Conservation (phyloP, 805 yeast species). For the Candida anglica region DNA sequence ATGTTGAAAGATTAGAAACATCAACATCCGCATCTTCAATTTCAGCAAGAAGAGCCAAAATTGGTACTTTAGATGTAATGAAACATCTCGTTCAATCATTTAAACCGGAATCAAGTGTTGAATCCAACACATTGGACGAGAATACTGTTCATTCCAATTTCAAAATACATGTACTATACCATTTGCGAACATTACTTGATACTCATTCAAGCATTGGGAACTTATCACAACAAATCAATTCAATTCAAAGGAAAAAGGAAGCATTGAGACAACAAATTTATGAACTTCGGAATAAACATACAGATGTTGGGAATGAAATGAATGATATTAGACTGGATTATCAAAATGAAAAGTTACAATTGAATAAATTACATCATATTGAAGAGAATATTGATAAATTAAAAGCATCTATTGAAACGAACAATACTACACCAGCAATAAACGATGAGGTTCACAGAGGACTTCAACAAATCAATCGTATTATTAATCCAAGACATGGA, state of each 20-base stretch:
- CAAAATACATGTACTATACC: conserved; percentile 22
- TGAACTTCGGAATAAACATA: conserved; percentile 26
- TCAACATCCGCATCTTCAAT: neutral
- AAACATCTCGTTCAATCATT: conserved; percentile 26
- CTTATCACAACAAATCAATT: conserved; percentile 21
- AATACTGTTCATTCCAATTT: conserved; percentile 25
- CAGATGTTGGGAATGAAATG: conserved; percentile 27
- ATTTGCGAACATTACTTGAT: conserved; percentile 28
- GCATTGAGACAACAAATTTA: conserved; percentile 24
- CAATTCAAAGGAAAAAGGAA: conserved; percentile 29
- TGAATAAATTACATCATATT: too few relatives aligned
- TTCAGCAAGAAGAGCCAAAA: conserved; percentile 18
- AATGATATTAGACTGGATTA: conserved; percentile 20
- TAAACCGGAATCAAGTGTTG: conserved; percentile 15
- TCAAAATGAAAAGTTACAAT: conserved; percentile 11
- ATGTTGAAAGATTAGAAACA: conserved; percentile 22
- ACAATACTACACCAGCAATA: too few relatives aligned
- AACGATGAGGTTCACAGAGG: too few relatives aligned
- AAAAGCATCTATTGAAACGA: neutral
- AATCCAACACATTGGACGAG: conserved; percentile 14
- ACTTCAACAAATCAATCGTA: conserved; percentile 4
- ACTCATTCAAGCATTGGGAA: conserved; percentile 31
- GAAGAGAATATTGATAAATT: conserved; percentile 9
- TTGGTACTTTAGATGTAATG: conserved; percentile 36
- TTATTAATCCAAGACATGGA: conserved; percentile 23